Evolutionary conservation across 805 yeast genomes (phyloP).

Genomic region (Kluyveromyces lactis): DNA sequence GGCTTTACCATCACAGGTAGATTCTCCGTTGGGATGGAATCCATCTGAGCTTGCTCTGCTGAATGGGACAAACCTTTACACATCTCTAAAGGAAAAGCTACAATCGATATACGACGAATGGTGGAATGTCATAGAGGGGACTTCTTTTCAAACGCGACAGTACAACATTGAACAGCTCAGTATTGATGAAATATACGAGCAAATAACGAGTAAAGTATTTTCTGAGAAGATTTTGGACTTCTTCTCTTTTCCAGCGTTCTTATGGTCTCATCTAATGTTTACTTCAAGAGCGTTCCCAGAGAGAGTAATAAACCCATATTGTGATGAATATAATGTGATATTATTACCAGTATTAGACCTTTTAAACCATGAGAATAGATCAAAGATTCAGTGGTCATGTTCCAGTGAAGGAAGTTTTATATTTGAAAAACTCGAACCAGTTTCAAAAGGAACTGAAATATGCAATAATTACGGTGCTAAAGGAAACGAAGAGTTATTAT

Average conservation of each 20-base stretch:
- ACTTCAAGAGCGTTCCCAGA: constrained; percentile 80
- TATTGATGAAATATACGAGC: constrained; percentile 13
- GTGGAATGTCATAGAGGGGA: constrained; percentile 23
- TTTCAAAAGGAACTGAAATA: constrained; percentile 38
- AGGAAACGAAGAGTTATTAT: constrained; percentile 76
- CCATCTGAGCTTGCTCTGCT: constrained; percentile 42
- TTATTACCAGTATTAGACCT: constrained; percentile 73
- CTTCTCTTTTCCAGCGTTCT: constrained; percentile 58
- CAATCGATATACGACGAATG: constrained; percentile 53
- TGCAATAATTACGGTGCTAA: constrained; percentile 85
- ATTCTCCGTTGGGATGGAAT: constrained; percentile 57
- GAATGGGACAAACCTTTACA: constrained; percentile 58
- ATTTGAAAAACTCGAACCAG: constrained; percentile 15
- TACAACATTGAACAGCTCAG: constrained; percentile 1
- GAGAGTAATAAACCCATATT: constrained; percentile 29
- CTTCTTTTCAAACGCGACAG: background rate
- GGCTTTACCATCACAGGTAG: constrained; percentile 40
- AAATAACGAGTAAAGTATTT: constrained; percentile 6
- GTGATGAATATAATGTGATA: constrained; percentile 43
- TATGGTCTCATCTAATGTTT: constrained; percentile 69
- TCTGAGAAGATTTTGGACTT: constrained; percentile 31
- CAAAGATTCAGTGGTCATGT: constrained; percentile 60
- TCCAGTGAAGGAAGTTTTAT: constrained; percentile 41
- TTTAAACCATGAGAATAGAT: constrained; percentile 58
- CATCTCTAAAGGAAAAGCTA: constrained; percentile 43